A percentile compares a stretch with the other conserved stretches of the same genome.
Evolutionary conservation across 495 filamentous ascomycete genomes (phyloP).

Genomic region (Pseudomonodictys pantanalensis): DNA sequence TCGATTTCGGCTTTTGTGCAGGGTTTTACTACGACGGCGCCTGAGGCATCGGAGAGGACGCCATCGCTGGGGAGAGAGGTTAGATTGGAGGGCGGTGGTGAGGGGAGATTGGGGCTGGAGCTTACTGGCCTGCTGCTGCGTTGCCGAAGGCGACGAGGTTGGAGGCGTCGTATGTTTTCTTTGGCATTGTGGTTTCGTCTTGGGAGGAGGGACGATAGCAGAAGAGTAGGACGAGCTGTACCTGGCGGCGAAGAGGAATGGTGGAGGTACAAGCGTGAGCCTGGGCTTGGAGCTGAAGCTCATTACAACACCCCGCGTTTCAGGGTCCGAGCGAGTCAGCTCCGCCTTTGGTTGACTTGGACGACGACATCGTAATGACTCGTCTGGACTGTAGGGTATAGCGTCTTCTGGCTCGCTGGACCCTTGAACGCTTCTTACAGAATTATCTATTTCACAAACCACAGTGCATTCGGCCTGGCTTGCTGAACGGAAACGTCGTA

Average conservation of each 20-base stretch:
- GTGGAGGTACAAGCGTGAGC: too few relatives aligned
- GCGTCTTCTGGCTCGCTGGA: too few relatives aligned
- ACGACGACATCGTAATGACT: too few relatives aligned
- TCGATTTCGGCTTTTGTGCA: constrained; percentile 82
- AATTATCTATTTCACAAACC: too few relatives aligned
- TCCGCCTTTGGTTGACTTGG: too few relatives aligned
- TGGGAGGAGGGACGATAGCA: not conserved
- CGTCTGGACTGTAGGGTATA: too few relatives aligned
- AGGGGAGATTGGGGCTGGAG: constrained; percentile 30
- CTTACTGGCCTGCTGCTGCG: constrained; percentile 93
- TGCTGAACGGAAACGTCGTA: too few relatives aligned
- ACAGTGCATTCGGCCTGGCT: too few relatives aligned
- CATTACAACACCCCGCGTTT: too few relatives aligned
- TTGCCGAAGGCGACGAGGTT: constrained; percentile 67
- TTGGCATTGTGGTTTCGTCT: constrained; percentile 14
- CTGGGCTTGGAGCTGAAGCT: too few relatives aligned
- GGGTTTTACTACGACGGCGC: constrained; percentile 89
- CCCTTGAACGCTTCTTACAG: too few relatives aligned
- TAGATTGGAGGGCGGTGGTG: not conserved
- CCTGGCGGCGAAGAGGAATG: not conserved
- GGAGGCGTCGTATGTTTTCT: constrained; percentile 35
- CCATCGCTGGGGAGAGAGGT: constrained; percentile 64
- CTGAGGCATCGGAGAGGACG: constrained; percentile 79
- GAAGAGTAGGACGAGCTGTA: not conserved
- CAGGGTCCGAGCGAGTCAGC: too few relatives aligned